phyloP scores from a whole-genome alignment of 2,329 filamentous ascomycete genomes.

The Alternaria sp. region DNA sequence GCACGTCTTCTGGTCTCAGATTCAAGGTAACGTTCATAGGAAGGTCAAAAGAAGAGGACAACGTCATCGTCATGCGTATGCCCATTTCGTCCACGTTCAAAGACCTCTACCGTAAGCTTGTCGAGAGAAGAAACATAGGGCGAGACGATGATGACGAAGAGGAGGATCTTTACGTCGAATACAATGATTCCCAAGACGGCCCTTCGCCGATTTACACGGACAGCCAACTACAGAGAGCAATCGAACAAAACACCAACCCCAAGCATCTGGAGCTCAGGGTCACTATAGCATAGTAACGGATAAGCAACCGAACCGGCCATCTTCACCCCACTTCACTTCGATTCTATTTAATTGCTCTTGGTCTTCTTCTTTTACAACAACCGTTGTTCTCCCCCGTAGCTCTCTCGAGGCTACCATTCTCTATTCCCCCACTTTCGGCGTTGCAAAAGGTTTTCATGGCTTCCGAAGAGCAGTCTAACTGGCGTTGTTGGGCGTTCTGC shows the following conservation, averaged over 20 bases:
- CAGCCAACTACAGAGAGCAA: conserved; percentile 45
- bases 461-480: conserved; percentile 9
- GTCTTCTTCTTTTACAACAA: conserved; percentile 1
- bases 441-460: conserved; percentile 17
- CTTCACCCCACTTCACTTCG: neutral
- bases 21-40: conserved; percentile 59
- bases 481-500: conserved; percentile 1
- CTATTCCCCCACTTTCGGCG: conserved; percentile 13
- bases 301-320: neutral
- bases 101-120: conserved; percentile 82
- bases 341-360: conserved; percentile 7
- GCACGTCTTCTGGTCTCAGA: conserved; percentile 65
- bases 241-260: conserved; percentile 81
- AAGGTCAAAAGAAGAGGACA: too few relatives aligned
- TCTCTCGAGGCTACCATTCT: conserved; percentile 1
- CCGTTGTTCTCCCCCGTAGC: neutral
- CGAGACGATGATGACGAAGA: too few relatives aligned
- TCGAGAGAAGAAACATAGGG: conserved; percentile 62
- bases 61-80: conserved; percentile 75
- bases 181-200: too few relatives aligned
- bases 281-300: conserved; percentile 22
- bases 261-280: conserved; percentile 66
- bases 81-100: conserved; percentile 78
- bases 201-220: too few relatives aligned
- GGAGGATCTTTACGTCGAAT: too few relatives aligned